Conservation (phyloP, 2,329 filamentous ascomycete genomes). For the Graphiopsis chlorocephala region DNA sequence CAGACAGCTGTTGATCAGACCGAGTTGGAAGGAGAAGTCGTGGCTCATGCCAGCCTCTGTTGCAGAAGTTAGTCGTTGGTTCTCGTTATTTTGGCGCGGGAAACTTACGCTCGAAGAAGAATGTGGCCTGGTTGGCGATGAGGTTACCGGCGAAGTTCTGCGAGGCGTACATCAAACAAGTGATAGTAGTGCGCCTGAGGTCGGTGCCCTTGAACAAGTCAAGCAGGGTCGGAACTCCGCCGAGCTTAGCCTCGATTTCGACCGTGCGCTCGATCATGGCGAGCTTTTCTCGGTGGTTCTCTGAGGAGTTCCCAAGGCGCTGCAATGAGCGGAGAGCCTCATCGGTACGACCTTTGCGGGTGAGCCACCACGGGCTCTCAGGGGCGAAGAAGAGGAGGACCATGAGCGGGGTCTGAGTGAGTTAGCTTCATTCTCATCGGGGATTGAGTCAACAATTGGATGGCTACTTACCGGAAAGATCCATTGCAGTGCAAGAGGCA, state of each 20-base stretch:
- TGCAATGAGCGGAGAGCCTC: constrained; percentile 67
- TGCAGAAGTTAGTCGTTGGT: constrained; percentile 21
- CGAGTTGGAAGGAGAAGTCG: constrained; percentile 45
- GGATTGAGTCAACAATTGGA: constrained; percentile 37
- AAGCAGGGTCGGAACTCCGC: constrained; percentile 68
- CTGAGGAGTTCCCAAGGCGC: constrained; percentile 67
- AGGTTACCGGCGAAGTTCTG: constrained; percentile 48
- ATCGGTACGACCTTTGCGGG: constrained; percentile 61
- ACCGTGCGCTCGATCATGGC: constrained; percentile 93
- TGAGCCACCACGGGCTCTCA: constrained; percentile 66
- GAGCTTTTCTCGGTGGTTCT: constrained; percentile 78
- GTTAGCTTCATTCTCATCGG: not conserved
- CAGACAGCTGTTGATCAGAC: constrained; percentile 58
- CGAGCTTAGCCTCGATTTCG: constrained; percentile 73
- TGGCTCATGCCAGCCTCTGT: constrained; percentile 45
- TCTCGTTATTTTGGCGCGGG: not conserved
- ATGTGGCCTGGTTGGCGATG: constrained; percentile 49
- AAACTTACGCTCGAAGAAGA: constrained; percentile 49
- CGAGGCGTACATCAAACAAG: constrained; percentile 53
- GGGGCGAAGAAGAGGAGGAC: constrained; percentile 67
- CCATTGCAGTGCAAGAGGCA: constrained; percentile 73
- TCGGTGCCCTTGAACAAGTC: constrained; percentile 84
- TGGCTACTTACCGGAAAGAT: constrained; percentile 62
- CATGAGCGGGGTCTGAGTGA: constrained; percentile 50
- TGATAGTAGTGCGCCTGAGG: constrained; percentile 72